Base-by-base conservation (phyloP, 2,329 filamentous ascomycete genomes). In the Endocalyx cinctus region DNA sequence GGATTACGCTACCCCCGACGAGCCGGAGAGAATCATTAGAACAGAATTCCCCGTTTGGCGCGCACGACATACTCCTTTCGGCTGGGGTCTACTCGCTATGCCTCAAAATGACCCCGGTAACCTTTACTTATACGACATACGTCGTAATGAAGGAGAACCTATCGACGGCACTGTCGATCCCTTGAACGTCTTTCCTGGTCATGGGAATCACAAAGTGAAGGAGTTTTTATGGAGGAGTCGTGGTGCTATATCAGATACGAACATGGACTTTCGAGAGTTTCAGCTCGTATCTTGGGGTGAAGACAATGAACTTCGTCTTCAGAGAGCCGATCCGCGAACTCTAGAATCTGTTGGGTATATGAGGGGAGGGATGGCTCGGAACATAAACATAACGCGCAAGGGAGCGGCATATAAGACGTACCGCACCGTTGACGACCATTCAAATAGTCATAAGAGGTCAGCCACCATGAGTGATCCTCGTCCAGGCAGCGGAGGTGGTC, bases 201-300 rank as follows among this genome's bases (percentile, higher is more conserved):
- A 83, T 45, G 73, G 73, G 14, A 70, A 70, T 29, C 69, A 78
- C 47, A 80, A 89, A 52, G 87, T 87, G 18, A 94, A 92, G 52
- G 89, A 96, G 50, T 96, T 96, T 41, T 64, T 96, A 10, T 96
- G 89, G 89, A 76, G 89, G 55, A 77, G 78, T 29, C 78, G 89
- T 35, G 89, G 89, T 23, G 63, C 63, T 12, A 69, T 82, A 14
- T 73, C 74, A 13, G 73, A 77, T 12, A 76, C 87, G 34, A 73
- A 75, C n/a, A 62, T 83, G 28, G 89, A 96, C 50, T 70, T 88
- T 41, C 78, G 90, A 48, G 89, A 96, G 33, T 96, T 95, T 43
- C 89, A 96, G 57, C 70, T 96, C 13, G 86, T 96, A 1, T 89
- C 89, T 0, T 96, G 89, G 89, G 88, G 88, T 17, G 82, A 85